Base-by-base conservation (phyloP, 768 basidiomycete genomes). In the Mycena latifolia region DNA sequence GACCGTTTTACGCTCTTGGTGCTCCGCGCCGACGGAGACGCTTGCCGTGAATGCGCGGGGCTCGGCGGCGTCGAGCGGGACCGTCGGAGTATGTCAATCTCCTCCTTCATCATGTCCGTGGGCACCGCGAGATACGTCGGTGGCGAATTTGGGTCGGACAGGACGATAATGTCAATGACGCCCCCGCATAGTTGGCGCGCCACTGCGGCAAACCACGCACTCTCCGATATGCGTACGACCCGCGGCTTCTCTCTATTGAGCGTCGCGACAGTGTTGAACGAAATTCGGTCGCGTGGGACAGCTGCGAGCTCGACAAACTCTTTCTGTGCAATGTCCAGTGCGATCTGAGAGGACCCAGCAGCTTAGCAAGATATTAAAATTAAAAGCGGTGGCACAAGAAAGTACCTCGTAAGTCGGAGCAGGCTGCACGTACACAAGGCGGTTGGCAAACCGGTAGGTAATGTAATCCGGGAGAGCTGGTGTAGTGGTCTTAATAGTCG, bases 401-500 rank as follows among this genome's bases (percentile, higher is more conserved):
- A 80, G 58, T 41, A 87, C 88, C 69, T 79, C 70, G 61, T 86
- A 87, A 47, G 75, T 72, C 33, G 73, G 56, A 12, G 82, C 79
- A 0, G 81, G 82, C 1, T 78, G 80, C 0, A 89, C 88, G 48
- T 86, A 88, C 18, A 88, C 84, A n/a, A 87, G 76, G 28, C 80
- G 70, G 10, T 76, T 72, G 0, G 78, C 72, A 7, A 77, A 76
- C 28, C 85, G 82, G 62, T 88, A 88, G 20, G 84, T 88, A 63
- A 89, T 74, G 56, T 88, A 78, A 41, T 87, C 85, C 7, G 80
- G 70, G 14, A 78, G 77, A 5, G 75, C 65, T 6, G 71, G 63
- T 7, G 65, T 66, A 5, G 69, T 37, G 10, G 71, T 67, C 51
- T 69, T 70, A 37, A 69, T 71, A 12, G 59, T 66, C 43, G 69